phyloP scores from a whole-genome alignment of 2,329 filamentous ascomycete genomes.

The Salinomyces thailandicus region DNA sequence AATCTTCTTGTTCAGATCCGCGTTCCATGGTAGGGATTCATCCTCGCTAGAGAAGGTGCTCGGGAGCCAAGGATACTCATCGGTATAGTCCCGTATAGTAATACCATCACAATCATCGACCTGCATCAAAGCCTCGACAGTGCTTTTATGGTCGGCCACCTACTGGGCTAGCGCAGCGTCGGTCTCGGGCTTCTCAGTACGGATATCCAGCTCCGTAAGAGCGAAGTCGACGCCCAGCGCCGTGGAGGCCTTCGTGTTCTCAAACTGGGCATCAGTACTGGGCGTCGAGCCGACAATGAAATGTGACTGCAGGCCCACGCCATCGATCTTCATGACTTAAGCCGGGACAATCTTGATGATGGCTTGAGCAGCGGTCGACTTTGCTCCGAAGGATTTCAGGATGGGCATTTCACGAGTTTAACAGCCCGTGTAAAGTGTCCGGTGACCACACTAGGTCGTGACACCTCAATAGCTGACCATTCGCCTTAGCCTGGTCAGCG shows the following conservation, averaged over 20 bases:
- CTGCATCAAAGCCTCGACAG: conserved; percentile 28
- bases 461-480: conserved; percentile 46
- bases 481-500: conserved; percentile 30
- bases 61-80: conserved; percentile 32
- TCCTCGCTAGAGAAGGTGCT: conserved; percentile 29
- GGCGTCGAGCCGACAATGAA: conserved; percentile 42
- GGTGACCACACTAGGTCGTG: conserved; percentile 51
- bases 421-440: too few relatives aligned
- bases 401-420: too few relatives aligned
- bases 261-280: conserved; percentile 33
- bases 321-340: conserved; percentile 43
- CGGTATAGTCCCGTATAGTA: conserved; percentile 30
- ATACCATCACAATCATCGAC: conserved; percentile 29
- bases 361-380: conserved; percentile 25
- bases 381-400: conserved; percentile 46
- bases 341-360: conserved; percentile 29
- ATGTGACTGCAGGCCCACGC: conserved; percentile 53
- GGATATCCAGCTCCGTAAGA: conserved; percentile 53
- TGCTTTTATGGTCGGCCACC: conserved; percentile 36
- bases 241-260: conserved; percentile 42
- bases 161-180: conserved; percentile 29
- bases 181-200: conserved; percentile 29
- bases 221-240: conserved; percentile 47
- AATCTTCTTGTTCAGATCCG: background rate
- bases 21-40: background rate